Evolutionary conservation across 345 rosid genomes (phyloP).

Genomic region (Gossypium anomalum): DNA sequence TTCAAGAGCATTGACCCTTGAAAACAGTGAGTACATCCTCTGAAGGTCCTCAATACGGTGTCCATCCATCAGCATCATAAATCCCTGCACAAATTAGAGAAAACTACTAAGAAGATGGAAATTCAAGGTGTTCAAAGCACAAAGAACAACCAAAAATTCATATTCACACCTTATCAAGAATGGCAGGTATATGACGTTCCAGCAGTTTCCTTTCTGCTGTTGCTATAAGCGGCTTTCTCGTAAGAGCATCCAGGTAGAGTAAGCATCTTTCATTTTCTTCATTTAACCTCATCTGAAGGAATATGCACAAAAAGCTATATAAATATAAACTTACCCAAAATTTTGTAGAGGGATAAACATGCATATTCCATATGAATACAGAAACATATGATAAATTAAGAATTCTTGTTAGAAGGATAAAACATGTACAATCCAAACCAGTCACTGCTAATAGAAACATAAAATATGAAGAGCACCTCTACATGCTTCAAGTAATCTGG

Average conservation of each 20-base stretch:
- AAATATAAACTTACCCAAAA: slow-evolving; percentile 13
- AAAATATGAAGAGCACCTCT: slow-evolving; percentile 51
- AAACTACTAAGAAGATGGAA: slow-evolving; percentile 4
- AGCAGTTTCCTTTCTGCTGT: slow-evolving; percentile 87
- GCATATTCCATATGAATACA: neutral
- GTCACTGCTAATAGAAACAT: neutral
- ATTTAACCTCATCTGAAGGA: slow-evolving; percentile 76
- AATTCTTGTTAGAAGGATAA: slow-evolving; percentile 1
- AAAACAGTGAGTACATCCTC: slow-evolving; percentile 72
- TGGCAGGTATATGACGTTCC: slow-evolving; percentile 73
- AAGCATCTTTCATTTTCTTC: slow-evolving; percentile 97
- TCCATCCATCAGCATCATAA: slow-evolving; percentile 84
- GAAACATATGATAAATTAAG: neutral
- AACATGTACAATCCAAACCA: neutral
- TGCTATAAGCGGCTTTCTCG: slow-evolving; percentile 81
- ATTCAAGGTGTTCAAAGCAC: neutral
- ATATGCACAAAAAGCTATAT: slow-evolving; percentile 12
- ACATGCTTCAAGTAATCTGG: slow-evolving; percentile 97
- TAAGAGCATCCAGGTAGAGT: slow-evolving; percentile 76
- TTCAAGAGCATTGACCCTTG: slow-evolving; percentile 86
- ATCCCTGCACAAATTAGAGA: slow-evolving; percentile 56
- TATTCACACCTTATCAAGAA: slow-evolving; percentile 79
- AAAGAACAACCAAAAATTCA: slow-evolving; percentile 14
- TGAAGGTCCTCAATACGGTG: slow-evolving; percentile 84
- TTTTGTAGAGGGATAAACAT: slow-evolving; percentile 1